phyloP scores from a whole-genome alignment of 106 monocot genomes.

The Dendrobium nobile region DNA sequence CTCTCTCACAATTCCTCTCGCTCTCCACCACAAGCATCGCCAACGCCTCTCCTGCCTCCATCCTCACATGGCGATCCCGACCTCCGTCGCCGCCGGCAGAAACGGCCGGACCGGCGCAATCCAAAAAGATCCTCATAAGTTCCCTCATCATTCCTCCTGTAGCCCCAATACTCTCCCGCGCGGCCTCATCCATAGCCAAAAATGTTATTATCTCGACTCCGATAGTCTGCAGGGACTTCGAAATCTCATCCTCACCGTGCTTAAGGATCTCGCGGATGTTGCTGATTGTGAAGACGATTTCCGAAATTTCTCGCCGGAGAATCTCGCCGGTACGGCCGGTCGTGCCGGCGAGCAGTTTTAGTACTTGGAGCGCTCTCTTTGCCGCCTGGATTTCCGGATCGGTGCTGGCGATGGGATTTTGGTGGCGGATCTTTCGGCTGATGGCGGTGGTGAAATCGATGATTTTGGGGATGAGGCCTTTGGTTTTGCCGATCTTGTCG shows the following conservation, averaged over 20 bases:
- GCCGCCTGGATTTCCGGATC: slow-evolving; percentile 30
- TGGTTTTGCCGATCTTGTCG: slow-evolving; percentile 62
- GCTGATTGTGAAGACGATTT: slow-evolving; percentile 62
- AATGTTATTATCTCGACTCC: slow-evolving; percentile 55
- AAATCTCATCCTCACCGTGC: slow-evolving; percentile 25
- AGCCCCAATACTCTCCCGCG: slow-evolving; percentile 43
- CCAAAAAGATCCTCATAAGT: slow-evolving; percentile 30
- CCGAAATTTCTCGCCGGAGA: slow-evolving; percentile 47
- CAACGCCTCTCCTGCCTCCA: slow-evolving; percentile 58
- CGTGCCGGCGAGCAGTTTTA: slow-evolving; percentile 44
- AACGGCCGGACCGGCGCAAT: not conserved
- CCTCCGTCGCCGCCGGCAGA: not conserved
- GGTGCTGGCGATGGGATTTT: not conserved
- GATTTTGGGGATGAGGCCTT: slow-evolving; percentile 63
- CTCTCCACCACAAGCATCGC: slow-evolving; percentile 72
- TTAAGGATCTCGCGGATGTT: slow-evolving; percentile 53
- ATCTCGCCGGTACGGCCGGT: slow-evolving; percentile 27
- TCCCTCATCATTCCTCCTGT: slow-evolving; percentile 43
- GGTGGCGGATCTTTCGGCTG: slow-evolving; percentile 1
- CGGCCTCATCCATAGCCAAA: slow-evolving; percentile 54
- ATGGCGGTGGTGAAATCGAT: slow-evolving; percentile 46
- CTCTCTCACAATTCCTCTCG: slow-evolving; percentile 35
- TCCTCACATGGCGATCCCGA: slow-evolving; percentile 17
- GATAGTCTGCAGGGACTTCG: slow-evolving; percentile 36
- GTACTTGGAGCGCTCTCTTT: slow-evolving; percentile 37